Evolutionary conservation across 345 rosid species (phyloP).

Genomic region (Mallotus nudiflorus): DNA sequence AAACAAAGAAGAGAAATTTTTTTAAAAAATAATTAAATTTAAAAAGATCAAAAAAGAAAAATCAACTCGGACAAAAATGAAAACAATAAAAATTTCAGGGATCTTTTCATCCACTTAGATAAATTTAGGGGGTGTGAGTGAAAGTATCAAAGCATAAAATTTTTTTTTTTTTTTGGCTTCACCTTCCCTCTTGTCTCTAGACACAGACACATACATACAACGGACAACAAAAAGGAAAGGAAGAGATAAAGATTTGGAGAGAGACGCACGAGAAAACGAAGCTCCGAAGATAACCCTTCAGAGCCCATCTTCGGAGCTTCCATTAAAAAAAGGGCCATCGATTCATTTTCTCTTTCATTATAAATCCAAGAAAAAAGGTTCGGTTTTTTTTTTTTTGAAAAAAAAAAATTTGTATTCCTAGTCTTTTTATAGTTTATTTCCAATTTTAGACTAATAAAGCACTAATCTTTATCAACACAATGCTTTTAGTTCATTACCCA

Average conservation of each 20-base stretch:
- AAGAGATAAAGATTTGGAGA: background rate
- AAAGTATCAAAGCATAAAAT: no score
- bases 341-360: background rate
- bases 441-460: background rate
- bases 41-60: no score
- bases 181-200: background rate
- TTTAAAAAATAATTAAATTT: no score
- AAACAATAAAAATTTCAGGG: no score
- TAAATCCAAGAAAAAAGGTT: background rate
- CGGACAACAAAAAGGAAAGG: background rate
- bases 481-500: background rate
- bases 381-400: background rate
- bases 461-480: background rate
- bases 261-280: conserved; percentile 3
- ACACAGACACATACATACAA: background rate
- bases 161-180: background rate
- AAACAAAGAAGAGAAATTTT: no score
- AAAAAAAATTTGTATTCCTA: background rate
- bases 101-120: no score
- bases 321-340: background rate
- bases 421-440: conserved; percentile 4
- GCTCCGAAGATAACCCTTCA: conserved; percentile 23
- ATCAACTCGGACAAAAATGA: no score
- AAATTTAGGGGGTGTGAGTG: no score
- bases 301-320: conserved; percentile 22